Evolutionary conservation across 257 asterid genomes (phyloP).

Genomic region (Coffea eugenioides): DNA sequence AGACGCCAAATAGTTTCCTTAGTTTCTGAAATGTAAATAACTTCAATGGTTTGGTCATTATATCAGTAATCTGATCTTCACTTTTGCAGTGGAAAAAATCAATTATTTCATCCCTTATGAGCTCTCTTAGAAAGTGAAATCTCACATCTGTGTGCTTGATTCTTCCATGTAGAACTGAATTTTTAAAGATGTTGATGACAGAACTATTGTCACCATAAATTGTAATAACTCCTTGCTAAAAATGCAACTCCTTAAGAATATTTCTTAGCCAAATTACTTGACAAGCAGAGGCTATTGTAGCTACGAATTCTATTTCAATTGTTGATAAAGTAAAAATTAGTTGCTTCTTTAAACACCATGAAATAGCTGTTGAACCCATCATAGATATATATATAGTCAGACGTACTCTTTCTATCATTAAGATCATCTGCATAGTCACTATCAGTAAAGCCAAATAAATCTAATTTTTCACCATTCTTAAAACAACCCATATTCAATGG

Average conservation of each 20-base stretch:
- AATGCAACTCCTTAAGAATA: not conserved
- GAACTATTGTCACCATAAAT: not conserved
- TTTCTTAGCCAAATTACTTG: not conserved
- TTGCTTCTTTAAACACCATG: slow-evolving; percentile 3
- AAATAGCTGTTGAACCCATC: not conserved
- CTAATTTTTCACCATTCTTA: not conserved
- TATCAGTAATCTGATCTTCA: too few species aligned
- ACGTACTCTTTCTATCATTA: too few species aligned
- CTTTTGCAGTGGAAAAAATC: too few species aligned
- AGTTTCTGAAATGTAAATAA: too few species aligned
- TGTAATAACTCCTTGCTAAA: not conserved
- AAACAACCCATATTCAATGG: not conserved
- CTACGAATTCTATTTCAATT: not conserved
- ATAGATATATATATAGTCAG: not conserved
- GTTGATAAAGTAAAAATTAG: not conserved
- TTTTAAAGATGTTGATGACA: not conserved
- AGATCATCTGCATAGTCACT: not conserved
- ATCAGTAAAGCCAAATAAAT: not conserved
- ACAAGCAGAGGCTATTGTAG: not conserved
- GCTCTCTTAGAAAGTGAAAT: too few species aligned
- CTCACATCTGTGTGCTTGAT: too few species aligned
- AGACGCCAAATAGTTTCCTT: too few species aligned
- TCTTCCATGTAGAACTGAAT: not conserved
- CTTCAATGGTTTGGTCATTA: too few species aligned
- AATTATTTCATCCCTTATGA: too few species aligned